Evolutionary conservation across 805 yeast species (phyloP).

Genomic region (Zygosaccharomyces pseudorouxii): DNA sequence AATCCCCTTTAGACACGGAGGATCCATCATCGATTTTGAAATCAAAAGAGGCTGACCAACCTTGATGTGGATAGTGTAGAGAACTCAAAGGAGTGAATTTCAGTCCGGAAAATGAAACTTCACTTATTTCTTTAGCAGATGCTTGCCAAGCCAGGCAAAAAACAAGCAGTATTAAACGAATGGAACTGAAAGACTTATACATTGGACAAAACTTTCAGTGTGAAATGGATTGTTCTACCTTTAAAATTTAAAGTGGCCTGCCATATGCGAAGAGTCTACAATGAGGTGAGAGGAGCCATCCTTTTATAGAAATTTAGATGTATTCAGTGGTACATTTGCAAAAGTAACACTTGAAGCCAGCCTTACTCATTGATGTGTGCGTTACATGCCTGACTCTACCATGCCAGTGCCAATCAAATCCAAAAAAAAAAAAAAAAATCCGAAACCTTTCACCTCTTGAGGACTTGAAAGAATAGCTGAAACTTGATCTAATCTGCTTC

Average conservation of each 20-base stretch:
- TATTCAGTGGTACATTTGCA: no score
- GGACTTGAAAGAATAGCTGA: background rate
- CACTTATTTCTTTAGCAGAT: conserved; percentile 14
- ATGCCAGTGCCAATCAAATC: background rate
- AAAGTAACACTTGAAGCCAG: background rate
- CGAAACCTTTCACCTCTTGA: background rate
- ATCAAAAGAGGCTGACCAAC: conserved; percentile 35
- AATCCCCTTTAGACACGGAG: conserved; percentile 23
- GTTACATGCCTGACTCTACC: background rate
- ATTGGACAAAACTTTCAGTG: background rate
- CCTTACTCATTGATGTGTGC: background rate
- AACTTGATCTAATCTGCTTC: background rate
- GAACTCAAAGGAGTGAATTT: conserved; percentile 14
- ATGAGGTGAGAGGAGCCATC: background rate
- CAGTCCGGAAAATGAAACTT: conserved; percentile 15
- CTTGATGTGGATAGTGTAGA: conserved; percentile 26
- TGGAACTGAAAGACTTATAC: conserved; percentile 4
- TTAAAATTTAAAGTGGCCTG: background rate
- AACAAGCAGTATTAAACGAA: conserved; percentile 8
- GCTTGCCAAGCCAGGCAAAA: background rate
- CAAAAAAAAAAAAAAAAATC: background rate
- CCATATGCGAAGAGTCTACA: background rate
- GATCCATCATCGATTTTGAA: conserved; percentile 20
- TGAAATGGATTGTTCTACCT: background rate
- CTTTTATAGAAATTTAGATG: background rate